Conservation (phyloP, 1,284 basidiomycete genomes). For the Malassezia globosa region DNA sequence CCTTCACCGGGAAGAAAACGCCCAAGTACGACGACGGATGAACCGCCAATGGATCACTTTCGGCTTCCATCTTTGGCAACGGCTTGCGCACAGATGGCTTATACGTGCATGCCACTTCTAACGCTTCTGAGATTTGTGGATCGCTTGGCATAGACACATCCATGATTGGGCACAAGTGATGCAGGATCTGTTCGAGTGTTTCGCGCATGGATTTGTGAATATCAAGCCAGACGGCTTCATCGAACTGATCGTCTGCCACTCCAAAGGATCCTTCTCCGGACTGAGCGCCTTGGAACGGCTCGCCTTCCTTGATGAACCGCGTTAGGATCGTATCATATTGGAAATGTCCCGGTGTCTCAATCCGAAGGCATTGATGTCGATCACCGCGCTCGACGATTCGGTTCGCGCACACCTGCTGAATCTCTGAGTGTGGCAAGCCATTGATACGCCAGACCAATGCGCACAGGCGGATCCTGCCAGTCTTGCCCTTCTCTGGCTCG, state of each 20-base stretch:
- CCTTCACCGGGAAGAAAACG: slow-evolving; percentile 25
- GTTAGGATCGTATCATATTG: slow-evolving; percentile 66
- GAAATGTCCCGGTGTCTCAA: slow-evolving; percentile 17
- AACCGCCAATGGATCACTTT: neutral
- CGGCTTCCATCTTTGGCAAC: slow-evolving; percentile 15
- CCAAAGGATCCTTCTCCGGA: slow-evolving; percentile 38
- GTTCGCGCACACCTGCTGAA: slow-evolving; percentile 27
- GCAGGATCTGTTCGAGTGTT: slow-evolving; percentile 17
- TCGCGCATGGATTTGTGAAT: slow-evolving; percentile 50
- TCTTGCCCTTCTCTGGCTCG: slow-evolving; percentile 10
- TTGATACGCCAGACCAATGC: slow-evolving; percentile 34
- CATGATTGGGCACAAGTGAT: slow-evolving; percentile 12
- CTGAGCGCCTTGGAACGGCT: slow-evolving; percentile 54
- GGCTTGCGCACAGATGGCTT: slow-evolving; percentile 6
- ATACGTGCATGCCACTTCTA: slow-evolving; percentile 8
- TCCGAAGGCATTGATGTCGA: slow-evolving; percentile 38
- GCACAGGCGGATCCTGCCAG: slow-evolving; percentile 24
- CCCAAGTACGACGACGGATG: slow-evolving; percentile 29
- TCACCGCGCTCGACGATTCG: slow-evolving; percentile 32
- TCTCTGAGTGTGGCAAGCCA: slow-evolving; percentile 22
- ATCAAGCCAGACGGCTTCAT: slow-evolving; percentile 59
- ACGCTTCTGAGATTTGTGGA: slow-evolving; percentile 12
- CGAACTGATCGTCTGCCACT: slow-evolving; percentile 53
- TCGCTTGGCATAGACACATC: slow-evolving; percentile 16
- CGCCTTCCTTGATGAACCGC: slow-evolving; percentile 57